Evolutionary conservation across 129 eudicot species (phyloP).

Genomic region (Lactuca sativa): DNA sequence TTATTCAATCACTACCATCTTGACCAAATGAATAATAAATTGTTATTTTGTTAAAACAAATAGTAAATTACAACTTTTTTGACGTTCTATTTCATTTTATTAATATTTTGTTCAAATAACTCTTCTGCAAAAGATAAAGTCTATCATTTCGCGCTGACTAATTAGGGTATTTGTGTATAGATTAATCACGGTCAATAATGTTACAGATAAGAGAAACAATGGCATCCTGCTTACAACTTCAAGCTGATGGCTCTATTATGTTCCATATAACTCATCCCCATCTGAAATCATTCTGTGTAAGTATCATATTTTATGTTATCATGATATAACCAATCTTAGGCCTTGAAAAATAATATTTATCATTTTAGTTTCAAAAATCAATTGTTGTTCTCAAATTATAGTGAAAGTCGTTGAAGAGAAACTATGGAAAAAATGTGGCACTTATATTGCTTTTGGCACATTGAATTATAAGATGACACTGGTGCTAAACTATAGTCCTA

Average conservation of each 20-base stretch:
- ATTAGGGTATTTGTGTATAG: neutral
- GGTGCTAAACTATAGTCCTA: constrained; percentile 56
- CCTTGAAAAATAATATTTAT: neutral
- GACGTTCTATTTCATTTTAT: too few relatives aligned
- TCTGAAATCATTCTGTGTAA: constrained; percentile 39
- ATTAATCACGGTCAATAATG: neutral
- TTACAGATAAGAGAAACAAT: constrained; percentile 37
- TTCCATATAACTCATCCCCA: constrained; percentile 71
- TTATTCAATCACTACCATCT: too few relatives aligned
- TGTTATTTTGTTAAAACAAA: too few relatives aligned
- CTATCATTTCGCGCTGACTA: too few relatives aligned
- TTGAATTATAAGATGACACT: constrained; percentile 73
- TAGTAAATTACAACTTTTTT: too few relatives aligned
- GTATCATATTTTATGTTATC: too few relatives aligned
- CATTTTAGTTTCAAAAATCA: neutral
- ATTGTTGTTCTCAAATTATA: constrained; percentile 52
- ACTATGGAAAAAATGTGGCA: constrained; percentile 93
- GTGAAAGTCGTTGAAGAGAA: constrained; percentile 86
- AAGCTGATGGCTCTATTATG: constrained; percentile 72
- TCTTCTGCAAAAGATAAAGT: too few relatives aligned
- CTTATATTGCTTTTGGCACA: constrained; percentile 73
- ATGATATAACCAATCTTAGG: too few relatives aligned
- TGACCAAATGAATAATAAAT: too few relatives aligned
- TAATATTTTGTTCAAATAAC: too few relatives aligned
- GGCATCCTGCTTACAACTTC: constrained; percentile 66